Evolutionary conservation across 1,139 yeast genomes (phyloP).

Genomic region (Hansenula anomala): DNA sequence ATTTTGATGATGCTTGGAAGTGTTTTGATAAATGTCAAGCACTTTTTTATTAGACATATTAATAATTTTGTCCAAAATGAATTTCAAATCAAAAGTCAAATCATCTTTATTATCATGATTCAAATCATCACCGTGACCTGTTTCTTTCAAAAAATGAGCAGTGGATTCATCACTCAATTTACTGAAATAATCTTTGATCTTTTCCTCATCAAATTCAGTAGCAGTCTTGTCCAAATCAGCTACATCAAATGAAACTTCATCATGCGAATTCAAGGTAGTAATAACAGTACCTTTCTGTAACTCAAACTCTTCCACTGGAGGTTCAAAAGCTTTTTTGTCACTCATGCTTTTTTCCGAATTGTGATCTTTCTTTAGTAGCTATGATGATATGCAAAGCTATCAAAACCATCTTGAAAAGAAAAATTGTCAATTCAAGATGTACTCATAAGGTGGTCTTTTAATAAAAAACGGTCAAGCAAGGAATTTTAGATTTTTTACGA

Average conservation of each 20-base stretch:
- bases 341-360: too few relatives aligned
- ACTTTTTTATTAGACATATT: constrained; percentile 36
- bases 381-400: too few relatives aligned
- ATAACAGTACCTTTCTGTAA: background rate
- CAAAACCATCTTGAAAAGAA: too few relatives aligned
- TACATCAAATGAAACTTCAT: background rate
- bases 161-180: background rate
- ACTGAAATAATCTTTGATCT: background rate
- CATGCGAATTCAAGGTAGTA: background rate
- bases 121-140: constrained; percentile 15
- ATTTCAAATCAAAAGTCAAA: constrained; percentile 13
- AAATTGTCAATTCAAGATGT: too few relatives aligned
- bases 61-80: constrained; percentile 27
- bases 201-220: background rate
- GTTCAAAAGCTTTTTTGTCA: too few relatives aligned
- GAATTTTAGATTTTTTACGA: too few relatives aligned
- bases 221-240: background rate
- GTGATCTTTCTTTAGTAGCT: too few relatives aligned
- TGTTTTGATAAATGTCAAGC: constrained; percentile 33
- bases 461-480: too few relatives aligned
- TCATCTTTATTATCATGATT: constrained; percentile 6
- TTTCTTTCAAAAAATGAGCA: constrained; percentile 1
- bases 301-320: background rate
- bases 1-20: constrained; percentile 26
- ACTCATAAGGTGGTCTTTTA: too few relatives aligned